Conservation (phyloP, 129 eudicot species). For the Pittosporum tobira region DNA sequence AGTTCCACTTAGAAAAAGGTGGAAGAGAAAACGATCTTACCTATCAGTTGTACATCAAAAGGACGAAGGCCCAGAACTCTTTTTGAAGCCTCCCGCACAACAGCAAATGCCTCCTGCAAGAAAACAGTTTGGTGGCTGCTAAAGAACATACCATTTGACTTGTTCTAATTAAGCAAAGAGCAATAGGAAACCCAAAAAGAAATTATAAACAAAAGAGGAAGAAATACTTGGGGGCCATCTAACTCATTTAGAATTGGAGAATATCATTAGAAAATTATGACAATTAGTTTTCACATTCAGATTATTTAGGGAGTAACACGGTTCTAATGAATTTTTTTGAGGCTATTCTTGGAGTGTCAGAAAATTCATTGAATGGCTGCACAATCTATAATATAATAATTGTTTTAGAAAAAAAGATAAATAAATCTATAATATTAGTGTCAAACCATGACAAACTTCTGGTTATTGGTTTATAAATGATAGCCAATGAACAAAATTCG, state of each 20-base stretch:
- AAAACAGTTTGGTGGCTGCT: conserved; percentile 2
- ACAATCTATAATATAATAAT: not conserved
- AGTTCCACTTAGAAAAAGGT: not conserved
- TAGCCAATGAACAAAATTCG: not conserved
- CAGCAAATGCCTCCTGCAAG: conserved; percentile 93
- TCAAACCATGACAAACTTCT: too few species aligned
- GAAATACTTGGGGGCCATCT: not conserved
- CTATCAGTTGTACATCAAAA: conserved; percentile 90
- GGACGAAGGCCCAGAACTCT: conserved; percentile 98
- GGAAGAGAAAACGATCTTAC: conserved; percentile 21
- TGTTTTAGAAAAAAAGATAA: too few species aligned
- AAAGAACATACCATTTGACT: not conserved
- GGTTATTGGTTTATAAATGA: not conserved
- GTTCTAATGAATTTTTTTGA: not conserved
- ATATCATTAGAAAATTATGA: not conserved
- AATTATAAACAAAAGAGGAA: not conserved
- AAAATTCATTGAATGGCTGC: not conserved
- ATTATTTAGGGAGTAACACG: too few species aligned
- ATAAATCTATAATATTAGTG: too few species aligned
- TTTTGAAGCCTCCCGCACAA: conserved; percentile 90
- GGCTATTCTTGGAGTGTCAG: too few species aligned
- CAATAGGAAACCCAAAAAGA: not conserved
- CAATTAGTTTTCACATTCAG: too few species aligned
- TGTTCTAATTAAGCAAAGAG: not conserved
- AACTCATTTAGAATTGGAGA: not conserved